phyloP scores from a whole-genome alignment of 768 basidiomycete genomes.

The Crepidotus variabilis region DNA sequence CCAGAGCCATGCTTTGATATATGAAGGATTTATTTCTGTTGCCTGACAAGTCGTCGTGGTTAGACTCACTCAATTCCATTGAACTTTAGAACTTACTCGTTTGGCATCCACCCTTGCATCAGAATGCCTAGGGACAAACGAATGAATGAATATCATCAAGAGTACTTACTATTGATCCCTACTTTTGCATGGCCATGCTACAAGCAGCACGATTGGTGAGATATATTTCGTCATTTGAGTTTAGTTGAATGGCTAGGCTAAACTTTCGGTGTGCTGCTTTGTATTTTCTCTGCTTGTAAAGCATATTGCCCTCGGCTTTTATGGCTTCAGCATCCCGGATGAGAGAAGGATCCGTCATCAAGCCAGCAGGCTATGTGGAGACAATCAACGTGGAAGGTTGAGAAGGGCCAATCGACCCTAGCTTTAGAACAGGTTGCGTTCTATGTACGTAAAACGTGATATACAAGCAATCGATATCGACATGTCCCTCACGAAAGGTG shows the following conservation, averaged over 20 bases:
- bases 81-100: background rate
- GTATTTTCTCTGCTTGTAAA: background rate
- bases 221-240: background rate
- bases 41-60: background rate
- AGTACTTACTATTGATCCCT: background rate
- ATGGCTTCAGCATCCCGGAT: background rate
- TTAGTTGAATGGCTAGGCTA: conserved; percentile 3
- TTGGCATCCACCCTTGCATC: conserved; percentile 3
- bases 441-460: no score
- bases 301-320: conserved; percentile 1
- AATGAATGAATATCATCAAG: background rate
- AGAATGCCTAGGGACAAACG: background rate
- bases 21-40: background rate
- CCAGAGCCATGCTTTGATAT: background rate
- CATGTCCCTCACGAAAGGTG: background rate
- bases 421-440: no score
- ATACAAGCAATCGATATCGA: no score
- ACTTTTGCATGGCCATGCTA: background rate
- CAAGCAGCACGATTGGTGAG: conserved; percentile 1
- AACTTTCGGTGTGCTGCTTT: background rate
- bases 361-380: no score
- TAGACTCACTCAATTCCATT: background rate
- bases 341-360: background rate
- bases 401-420: no score
- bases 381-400: no score